These are phyloP conservation scores for Furcasterigmium sp. DNA, from an alignment of 2,329 filamentous ascomycete genomes.

Conservation along the genomic window DNA sequence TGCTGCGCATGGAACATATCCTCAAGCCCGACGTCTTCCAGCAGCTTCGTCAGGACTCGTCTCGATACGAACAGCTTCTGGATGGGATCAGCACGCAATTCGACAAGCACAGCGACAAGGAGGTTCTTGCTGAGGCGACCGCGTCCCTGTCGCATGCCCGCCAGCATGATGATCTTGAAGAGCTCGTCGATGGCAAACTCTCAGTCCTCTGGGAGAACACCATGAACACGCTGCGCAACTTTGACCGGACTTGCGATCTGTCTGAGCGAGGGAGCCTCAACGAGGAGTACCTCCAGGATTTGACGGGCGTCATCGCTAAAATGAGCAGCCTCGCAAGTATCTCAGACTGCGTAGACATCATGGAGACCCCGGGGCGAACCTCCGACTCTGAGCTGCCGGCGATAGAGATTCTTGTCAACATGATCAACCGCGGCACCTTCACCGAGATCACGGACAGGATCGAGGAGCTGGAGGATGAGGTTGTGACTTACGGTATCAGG, in stretches of 20 bases:
- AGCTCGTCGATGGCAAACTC: conserved; percentile 76
- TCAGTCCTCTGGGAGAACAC: conserved; percentile 82
- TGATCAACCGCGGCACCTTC: conserved; percentile 69
- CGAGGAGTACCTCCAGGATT: conserved; percentile 57
- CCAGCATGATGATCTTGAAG: conserved; percentile 81
- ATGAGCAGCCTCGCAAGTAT: conserved; percentile 77
- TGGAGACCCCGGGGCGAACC: conserved; percentile 58
- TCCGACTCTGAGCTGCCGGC: conserved; percentile 43
- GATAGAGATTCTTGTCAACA: conserved; percentile 65
- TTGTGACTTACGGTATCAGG: conserved; percentile 71
- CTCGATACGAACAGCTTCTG: conserved; percentile 72
- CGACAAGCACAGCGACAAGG: conserved; percentile 81
- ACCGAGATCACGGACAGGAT: conserved; percentile 64
- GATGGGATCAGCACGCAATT: conserved; percentile 95
- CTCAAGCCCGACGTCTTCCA: conserved; percentile 85
- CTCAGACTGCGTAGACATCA: conserved; percentile 67
- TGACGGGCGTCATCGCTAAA: conserved; percentile 71
- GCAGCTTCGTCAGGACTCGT: conserved; percentile 80
- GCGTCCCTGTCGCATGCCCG: conserved; percentile 79
- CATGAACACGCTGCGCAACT: conserved; percentile 64
- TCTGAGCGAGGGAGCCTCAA: conserved; percentile 64
- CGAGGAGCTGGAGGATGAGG: conserved; percentile 73
- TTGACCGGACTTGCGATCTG: conserved; percentile 69
- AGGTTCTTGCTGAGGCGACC: conserved; percentile 78
- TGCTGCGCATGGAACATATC: conserved; percentile 79